Base-by-base conservation (phyloP, 2,329 filamentous ascomycete species). In the Clonostachys chloroleuca region DNA sequence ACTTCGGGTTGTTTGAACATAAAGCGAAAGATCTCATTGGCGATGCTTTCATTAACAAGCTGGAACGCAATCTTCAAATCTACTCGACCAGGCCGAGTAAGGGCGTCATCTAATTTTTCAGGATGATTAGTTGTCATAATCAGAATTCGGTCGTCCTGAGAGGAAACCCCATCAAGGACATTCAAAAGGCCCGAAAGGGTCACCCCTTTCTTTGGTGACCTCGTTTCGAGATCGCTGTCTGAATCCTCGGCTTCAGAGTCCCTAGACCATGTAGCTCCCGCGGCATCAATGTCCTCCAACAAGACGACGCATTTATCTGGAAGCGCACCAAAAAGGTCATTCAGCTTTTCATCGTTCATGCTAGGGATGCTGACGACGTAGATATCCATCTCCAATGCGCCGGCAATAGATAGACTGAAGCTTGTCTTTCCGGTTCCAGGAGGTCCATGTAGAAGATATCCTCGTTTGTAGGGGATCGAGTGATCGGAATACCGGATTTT, bases 71-170 rank as follows among this genome's bases (percentile, higher is more conserved):
- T 79, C 55, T 86, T 81, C 37, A 86, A 68, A 52, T 92, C 87
- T 5, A 92, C 83, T 2, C 86, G 75, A 2, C 87, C 87, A 0
- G 88, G 86, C 1, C 87, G 75, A 44, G 90, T 83, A 6, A 94
- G 74, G 0, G 87, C 87, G 40, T 83, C 76, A 58, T 92, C 87
- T 0, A 92, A 77, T 13, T 79, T 74, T 56, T 92, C 83, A 4
- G 85, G 84, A 49, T 82, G 78, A 64, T 92, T 94, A 34, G 86
- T 90, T 0, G 88, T 92, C 85, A 92, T 90, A 67, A 92, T 84
- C 17, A 92, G 76, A 12, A 92, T 80, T 42, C 87, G 80, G 24
- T 87, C 88, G 66, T 92, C 88, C 55, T 89, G 86, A 4, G 83
- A 87, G 2, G 86, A 86, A 2, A 91, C 87, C 46, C 89, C 87